Conservation (phyloP, 768 basidiomycete genomes). For the Naganishia vaughanmartiniae region DNA sequence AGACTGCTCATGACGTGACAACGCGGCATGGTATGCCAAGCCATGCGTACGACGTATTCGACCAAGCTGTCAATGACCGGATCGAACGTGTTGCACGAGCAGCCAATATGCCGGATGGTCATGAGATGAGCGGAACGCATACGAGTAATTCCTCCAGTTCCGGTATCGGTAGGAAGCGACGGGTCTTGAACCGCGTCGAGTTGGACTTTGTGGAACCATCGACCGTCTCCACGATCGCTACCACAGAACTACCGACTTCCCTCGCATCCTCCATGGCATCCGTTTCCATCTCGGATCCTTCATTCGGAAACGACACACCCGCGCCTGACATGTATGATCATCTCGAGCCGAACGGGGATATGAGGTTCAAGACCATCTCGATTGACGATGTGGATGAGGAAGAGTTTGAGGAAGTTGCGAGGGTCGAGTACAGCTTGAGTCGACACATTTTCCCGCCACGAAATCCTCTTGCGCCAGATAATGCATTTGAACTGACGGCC, state of each 20-base stretch:
- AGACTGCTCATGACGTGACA: background rate
- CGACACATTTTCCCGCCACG: conserved; percentile 19
- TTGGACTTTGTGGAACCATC: conserved; percentile 12
- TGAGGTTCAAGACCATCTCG: conserved; percentile 21
- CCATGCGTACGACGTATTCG: conserved; percentile 16
- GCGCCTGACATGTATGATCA: conserved; percentile 15
- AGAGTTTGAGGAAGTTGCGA: conserved; percentile 15
- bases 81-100: conserved; percentile 9
- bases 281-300: conserved; percentile 11
- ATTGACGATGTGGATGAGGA: conserved; percentile 20
- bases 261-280: conserved; percentile 13
- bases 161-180: conserved; percentile 21
- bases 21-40: conserved; percentile 6
- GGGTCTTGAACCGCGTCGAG: conserved; percentile 30
- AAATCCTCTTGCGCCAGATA: background rate
- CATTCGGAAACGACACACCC: conserved; percentile 8
- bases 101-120: background rate
- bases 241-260: background rate
- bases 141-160: conserved; percentile 12
- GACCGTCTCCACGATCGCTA: background rate
- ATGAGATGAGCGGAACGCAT: conserved; percentile 13
- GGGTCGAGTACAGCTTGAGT: conserved; percentile 25
- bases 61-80: conserved; percentile 15
- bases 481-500: no score
- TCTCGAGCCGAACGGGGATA: background rate